Evolutionary conservation across 352 stramenopile species (phyloP).

Genomic region (Phytopythium helicoides): DNA sequence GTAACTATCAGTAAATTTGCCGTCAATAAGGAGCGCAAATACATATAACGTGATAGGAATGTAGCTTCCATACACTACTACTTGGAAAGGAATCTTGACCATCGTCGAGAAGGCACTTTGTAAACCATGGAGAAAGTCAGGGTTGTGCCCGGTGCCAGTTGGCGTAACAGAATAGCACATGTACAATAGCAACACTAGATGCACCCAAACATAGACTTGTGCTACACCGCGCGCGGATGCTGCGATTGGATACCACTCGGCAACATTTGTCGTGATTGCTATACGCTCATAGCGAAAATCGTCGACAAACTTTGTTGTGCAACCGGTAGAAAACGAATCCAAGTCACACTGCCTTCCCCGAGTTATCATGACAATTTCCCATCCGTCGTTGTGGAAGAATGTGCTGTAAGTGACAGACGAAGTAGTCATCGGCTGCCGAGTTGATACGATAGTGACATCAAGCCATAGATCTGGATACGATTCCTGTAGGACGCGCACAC

Average conservation of each 20-base stretch:
- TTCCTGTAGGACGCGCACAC: slow-evolving; percentile 14
- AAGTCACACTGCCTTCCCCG: slow-evolving; percentile 23
- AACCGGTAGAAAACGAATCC: slow-evolving; percentile 8
- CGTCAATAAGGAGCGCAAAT: slow-evolving; percentile 35
- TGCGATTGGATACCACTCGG: slow-evolving; percentile 28
- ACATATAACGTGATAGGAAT: slow-evolving; percentile 39
- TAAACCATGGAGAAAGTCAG: too few relatives aligned
- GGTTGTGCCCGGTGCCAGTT: background rate
- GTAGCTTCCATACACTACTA: slow-evolving; percentile 46
- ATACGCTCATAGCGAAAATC: slow-evolving; percentile 56
- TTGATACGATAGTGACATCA: slow-evolving; percentile 22
- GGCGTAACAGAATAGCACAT: slow-evolving; percentile 2
- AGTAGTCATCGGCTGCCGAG: slow-evolving; percentile 15
- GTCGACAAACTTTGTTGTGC: slow-evolving; percentile 35
- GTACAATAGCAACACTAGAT: slow-evolving; percentile 21
- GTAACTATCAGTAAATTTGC: slow-evolving; percentile 32
- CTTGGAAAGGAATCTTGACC: slow-evolving; percentile 46
- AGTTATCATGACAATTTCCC: slow-evolving; percentile 33
- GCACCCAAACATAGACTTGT: slow-evolving; percentile 51
- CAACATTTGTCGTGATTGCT: slow-evolving; percentile 29
- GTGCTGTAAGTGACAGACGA: slow-evolving; percentile 11
- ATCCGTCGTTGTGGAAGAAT: slow-evolving; percentile 18
- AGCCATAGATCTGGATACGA: slow-evolving; percentile 25
- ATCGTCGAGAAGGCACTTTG: slow-evolving; percentile 5
- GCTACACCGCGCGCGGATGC: slow-evolving; percentile 21